These are phyloP conservation scores for Carex scoparia DNA, from an alignment of 176 grass and related monocot species.

Conservation along the genomic window DNA sequence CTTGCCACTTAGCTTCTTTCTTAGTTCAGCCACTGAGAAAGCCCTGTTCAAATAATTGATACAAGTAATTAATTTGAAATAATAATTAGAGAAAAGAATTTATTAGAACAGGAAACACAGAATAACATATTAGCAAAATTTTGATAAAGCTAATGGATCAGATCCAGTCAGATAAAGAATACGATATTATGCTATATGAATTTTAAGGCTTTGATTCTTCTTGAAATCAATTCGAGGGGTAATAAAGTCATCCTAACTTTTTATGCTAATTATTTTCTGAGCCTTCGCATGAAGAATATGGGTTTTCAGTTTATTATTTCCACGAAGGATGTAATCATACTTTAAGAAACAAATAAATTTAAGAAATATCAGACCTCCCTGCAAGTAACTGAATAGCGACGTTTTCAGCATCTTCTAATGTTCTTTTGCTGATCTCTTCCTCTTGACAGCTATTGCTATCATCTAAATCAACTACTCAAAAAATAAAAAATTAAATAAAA, in stretches of 20 bases:
- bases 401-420: constrained; percentile 44
- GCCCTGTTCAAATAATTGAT: constrained; percentile 42
- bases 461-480: constrained; percentile 6
- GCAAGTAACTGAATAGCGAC: constrained; percentile 72
- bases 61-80: constrained; percentile 8
- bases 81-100: not conserved
- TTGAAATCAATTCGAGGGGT: not conserved
- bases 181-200: not conserved
- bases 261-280: not conserved
- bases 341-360: constrained; percentile 1
- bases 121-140: not conserved
- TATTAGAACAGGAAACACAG: not conserved
- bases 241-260: not conserved
- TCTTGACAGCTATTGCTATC: constrained; percentile 12
- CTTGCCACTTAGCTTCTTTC: constrained; percentile 69
- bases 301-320: not conserved
- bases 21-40: constrained; percentile 71
- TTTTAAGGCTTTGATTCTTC: not conserved
- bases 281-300: not conserved
- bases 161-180: not conserved
- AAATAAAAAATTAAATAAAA: not conserved
- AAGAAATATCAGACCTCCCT: constrained; percentile 31
- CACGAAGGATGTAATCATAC: not conserved
- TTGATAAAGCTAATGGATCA: not conserved
- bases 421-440: constrained; percentile 40